Base-by-base conservation (phyloP, 225 moss, liverwort and hornwort genomes). In the Rhytidiadelphus loreus region DNA sequence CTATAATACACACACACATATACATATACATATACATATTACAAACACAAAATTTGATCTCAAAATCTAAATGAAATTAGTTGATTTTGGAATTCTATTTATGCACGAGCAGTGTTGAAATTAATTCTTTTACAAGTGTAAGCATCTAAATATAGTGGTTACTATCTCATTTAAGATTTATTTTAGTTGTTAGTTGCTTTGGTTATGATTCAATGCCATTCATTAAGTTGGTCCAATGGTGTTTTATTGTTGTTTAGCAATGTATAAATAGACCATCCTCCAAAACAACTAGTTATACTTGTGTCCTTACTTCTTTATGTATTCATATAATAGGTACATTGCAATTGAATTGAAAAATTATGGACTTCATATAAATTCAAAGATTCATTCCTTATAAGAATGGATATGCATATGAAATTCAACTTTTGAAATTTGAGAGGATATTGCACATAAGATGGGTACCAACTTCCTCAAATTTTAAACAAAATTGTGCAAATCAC, bases 121-220 rank as follows among this genome's bases (percentile, higher is more conserved):
- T 1, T 0, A 41, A 41, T 8, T 41, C 1, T 25, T 3, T 41
- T 41, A 41, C 14, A 25, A 14, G 24, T 0, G 0, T 5, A 41
- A 70, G 41, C 8, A 70, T 70, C 1, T 25, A 5, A 41, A 70
- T 8, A 70, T 25, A 39, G 13, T 24, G 0, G 24, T 70, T 7
- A 12, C 13, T 4, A 13, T 39, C 24, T 0, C 41, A 41, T 0
- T 70, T 41, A 41, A 14, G 14, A 0, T 25, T n/a, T 41, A 41
- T 25, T 7, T 41, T 41, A 69, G 14, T 69, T 69, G 13, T 12
- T 23, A 37, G 25, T 24, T 39, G 24, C 8, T 1, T 24, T 70
- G 14, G 8, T 14, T 26, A 1, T 41, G 5, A 3, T 41, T 16
- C 2, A 1, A 0, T 41, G 5, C 25, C 70, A 26, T 41, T 70